A percentile compares a stretch with the other conserved stretches of the same genome.
Evolutionary conservation across 805 yeast species (phyloP).

Genomic region (Ogataea pini): DNA sequence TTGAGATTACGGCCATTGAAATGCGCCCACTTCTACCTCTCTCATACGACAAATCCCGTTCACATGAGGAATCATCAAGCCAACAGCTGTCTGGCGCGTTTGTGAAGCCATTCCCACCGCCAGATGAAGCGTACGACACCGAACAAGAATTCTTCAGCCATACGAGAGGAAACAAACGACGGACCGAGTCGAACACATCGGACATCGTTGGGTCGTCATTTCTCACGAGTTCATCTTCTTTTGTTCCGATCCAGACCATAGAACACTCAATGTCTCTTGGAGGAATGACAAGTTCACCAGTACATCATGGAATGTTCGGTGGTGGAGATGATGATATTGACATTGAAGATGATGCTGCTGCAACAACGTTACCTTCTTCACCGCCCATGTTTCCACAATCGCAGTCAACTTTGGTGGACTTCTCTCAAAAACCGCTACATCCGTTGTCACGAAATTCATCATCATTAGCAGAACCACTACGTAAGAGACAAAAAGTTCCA

Average conservation of each 20-base stretch:
- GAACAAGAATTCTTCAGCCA: neutral
- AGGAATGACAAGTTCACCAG: constrained; percentile 39
- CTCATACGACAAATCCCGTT: constrained; percentile 44
- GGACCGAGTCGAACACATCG: constrained; percentile 19
- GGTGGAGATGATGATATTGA: constrained; percentile 19
- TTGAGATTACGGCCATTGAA: no score
- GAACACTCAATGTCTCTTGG: constrained; percentile 27
- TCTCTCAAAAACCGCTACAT: constrained; percentile 6
- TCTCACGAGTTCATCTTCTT: constrained; percentile 18
- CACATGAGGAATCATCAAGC: constrained; percentile 24
- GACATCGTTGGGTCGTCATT: constrained; percentile 12
- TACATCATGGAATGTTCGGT: constrained; percentile 18
- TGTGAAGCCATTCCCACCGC: constrained; percentile 1
- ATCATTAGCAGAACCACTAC: constrained; percentile 24
- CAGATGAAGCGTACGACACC: constrained; percentile 1
- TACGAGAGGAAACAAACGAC: constrained; percentile 20
- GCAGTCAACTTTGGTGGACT: constrained; percentile 23
- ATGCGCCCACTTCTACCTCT: constrained; percentile 44
- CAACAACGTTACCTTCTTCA: constrained; percentile 28
- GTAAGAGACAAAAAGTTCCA: constrained; percentile 30
- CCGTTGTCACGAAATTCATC: constrained; percentile 23
- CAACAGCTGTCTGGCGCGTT: constrained; percentile 1
- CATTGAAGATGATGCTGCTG: constrained; percentile 31
- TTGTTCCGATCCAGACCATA: constrained; percentile 8
- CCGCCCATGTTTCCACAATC: constrained; percentile 28